These are phyloP conservation scores for Penicillium carneum DNA, from an alignment of 2,329 filamentous ascomycete genomes.

Conservation along the genomic window DNA sequence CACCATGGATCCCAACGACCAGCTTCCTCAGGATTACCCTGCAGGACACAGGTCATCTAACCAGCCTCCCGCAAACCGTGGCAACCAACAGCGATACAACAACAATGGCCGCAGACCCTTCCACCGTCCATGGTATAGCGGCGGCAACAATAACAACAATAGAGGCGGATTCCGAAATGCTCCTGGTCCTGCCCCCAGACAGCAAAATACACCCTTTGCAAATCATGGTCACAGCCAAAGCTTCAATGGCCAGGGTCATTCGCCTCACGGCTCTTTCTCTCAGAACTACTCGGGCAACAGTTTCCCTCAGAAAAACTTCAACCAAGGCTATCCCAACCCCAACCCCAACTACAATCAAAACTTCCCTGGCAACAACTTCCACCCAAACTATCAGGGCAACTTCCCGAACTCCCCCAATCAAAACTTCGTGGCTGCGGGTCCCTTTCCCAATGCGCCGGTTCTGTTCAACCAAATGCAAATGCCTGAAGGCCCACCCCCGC, in stretches of 20 bases:
- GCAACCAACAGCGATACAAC: conserved; percentile 11
- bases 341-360: conserved; percentile 8
- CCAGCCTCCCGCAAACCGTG: conserved; percentile 6
- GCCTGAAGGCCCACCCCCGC: conserved; percentile 1
- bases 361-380: conserved; percentile 5
- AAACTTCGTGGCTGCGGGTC: conserved; percentile 4
- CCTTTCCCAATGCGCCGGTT: conserved; percentile 1
- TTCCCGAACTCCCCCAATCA: conserved; percentile 5
- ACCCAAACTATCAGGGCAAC: conserved; percentile 1
- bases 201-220: conserved; percentile 8
- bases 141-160: not conserved
- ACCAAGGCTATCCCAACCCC: conserved; percentile 14
- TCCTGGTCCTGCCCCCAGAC: conserved; percentile 3
- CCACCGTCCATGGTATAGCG: conserved; percentile 15
- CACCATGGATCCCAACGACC: conserved; percentile 26
- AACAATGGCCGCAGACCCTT: conserved; percentile 12
- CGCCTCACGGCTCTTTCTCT: conserved; percentile 1
- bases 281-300: not conserved
- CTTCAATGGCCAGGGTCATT: conserved; percentile 6
- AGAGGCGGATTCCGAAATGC: conserved; percentile 15
- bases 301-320: conserved; percentile 8
- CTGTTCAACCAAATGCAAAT: conserved; percentile 13
- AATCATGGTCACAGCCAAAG: conserved; percentile 3
- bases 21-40: conserved; percentile 1
- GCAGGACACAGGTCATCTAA: conserved; percentile 1